Base-by-base conservation (phyloP, 2,329 filamentous ascomycete species). In the Paraconiothyrium brasiliense region DNA sequence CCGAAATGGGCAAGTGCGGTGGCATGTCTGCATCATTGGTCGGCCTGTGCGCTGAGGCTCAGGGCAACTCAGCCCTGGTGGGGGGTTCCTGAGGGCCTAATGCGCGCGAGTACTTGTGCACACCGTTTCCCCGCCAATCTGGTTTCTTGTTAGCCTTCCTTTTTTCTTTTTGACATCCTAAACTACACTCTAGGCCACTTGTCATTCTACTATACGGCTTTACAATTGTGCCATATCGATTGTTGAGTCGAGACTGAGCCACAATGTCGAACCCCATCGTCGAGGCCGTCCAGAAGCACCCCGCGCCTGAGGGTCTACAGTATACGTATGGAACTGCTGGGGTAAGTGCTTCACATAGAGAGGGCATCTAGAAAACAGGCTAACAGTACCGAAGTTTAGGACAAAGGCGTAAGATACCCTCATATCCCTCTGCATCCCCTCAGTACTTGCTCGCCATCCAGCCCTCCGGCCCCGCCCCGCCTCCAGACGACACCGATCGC, bases 341-440 rank as follows among this genome's bases (percentile, higher is more conserved):
- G 47, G 86, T 88, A 81, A 78, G 86, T 82, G 7, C 8, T 6
- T 34, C 11, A 57, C n/a, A 58, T 49, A 34, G 51, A 51, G 44
- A 7, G 39, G 24, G 4, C n/a, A 22, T 37, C 14, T 13, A 11
- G 11, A 20, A 34, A 16, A 8, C 5, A 34, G 27, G 58, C 66
- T 73, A 56, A 69, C 55, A 51, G 54, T 48, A 9, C 27, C 27
- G 16, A 8, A 89, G 87, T 91, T 91, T 76, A 87, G 89, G 61
- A 90, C 90, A 82, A 90, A 89, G 81, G 87, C 88, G 87, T 89
- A 84, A 80, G 85, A 54, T 20, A 14, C 14, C 34, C 39, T 37
- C 11, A 4, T 30, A 30, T 6, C 27, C 6, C 27, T 30, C 27
- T 4, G 27, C 27, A 30, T 30, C 27, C 27, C 27, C 27, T 30